Evolutionary conservation across 345 rosid genomes (phyloP), one percentile per base, ranked within the genome.

Genomic region (Ailanthus altissimus): DNA sequence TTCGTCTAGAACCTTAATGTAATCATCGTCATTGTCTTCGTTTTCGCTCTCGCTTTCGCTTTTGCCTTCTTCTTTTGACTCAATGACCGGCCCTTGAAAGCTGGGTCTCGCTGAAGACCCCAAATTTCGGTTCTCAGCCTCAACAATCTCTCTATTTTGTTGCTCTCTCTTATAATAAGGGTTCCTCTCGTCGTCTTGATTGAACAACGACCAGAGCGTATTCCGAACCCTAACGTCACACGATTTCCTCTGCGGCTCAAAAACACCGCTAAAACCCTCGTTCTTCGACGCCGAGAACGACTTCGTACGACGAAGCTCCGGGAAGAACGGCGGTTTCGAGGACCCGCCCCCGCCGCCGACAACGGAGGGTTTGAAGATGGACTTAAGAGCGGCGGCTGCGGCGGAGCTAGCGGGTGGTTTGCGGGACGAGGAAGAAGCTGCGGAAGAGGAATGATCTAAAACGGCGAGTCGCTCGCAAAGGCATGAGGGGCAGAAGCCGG

Each of bases 241-340:
- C 25, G 98, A 97, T 76, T 85, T 91, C 70, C 99, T 88, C 91
- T 97, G 99, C 1, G 99, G 97, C 92, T 97, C 99, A 70, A 88
- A 91, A 40, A 86, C 87, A 51, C 91, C 90, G n/a, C 93, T 84
- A 64, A 92, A 88, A 6, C 90, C 93, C 84, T 92, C 97, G 93
- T 94, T 94, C 79, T 91, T 97, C 7, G 96, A 87, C 7, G 97
- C 98, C 3, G 99, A 92, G 76, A 94, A 97, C 9, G 99, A 97
- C 83, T 94, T 89, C 20, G 95, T 87, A 45, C 98, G 89, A 77
- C 99, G 95, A 73, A 97, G 97, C 84, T 92, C 99, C 1, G 97
- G 92, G 74, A 88, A 87, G 20, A 85, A 86, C 0, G 90, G 75
- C 8, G 93, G 79, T 53, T 63, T 78, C 0, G 72, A 57, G 66